Percentiles rank a stretch among this genome's conserved stretches.
These are phyloP conservation scores for Nemophila menziesii DNA, from an alignment of 257 asterid species.

Conservation along the genomic window DNA sequence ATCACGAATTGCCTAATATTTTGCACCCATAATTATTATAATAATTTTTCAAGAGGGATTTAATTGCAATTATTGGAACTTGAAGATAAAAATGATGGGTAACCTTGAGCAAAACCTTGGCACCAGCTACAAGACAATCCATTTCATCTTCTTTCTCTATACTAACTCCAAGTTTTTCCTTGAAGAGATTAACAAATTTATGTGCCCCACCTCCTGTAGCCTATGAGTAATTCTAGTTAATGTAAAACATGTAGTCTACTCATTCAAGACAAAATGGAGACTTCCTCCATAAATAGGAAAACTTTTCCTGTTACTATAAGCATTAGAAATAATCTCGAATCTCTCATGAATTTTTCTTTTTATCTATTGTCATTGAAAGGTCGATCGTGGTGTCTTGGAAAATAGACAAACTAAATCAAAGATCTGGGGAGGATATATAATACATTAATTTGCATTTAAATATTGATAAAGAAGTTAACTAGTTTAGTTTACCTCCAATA, in stretches of 20 bases:
- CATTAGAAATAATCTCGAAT: too few relatives aligned
- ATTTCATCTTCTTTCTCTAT: constrained; percentile 94
- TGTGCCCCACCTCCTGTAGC: constrained; percentile 99
- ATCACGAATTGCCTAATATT: too few relatives aligned
- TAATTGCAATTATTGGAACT: neutral
- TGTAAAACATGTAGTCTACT: neutral
- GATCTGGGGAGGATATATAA: neutral
- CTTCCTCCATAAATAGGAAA: neutral
- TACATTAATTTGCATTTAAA: neutral
- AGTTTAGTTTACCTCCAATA: constrained; percentile 74
- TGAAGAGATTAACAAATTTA: constrained; percentile 74
- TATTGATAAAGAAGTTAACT: neutral
- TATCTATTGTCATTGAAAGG: too few relatives aligned
- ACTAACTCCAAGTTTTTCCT: constrained; percentile 72
- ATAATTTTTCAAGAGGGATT: neutral
- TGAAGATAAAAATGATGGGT: neutral
- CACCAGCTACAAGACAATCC: constrained; percentile 91
- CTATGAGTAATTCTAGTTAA: constrained; percentile 29
- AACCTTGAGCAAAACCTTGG: constrained; percentile 87
- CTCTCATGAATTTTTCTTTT: too few relatives aligned
- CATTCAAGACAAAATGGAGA: neutral
- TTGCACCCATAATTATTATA: too few relatives aligned
- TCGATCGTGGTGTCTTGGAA: too few relatives aligned
- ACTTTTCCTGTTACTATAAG: too few relatives aligned
- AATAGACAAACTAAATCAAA: neutral